A percentile compares a stretch with the other conserved stretches of the same genome.
Conservation (phyloP, 805 yeast genomes). For the Candida piceae region DNA sequence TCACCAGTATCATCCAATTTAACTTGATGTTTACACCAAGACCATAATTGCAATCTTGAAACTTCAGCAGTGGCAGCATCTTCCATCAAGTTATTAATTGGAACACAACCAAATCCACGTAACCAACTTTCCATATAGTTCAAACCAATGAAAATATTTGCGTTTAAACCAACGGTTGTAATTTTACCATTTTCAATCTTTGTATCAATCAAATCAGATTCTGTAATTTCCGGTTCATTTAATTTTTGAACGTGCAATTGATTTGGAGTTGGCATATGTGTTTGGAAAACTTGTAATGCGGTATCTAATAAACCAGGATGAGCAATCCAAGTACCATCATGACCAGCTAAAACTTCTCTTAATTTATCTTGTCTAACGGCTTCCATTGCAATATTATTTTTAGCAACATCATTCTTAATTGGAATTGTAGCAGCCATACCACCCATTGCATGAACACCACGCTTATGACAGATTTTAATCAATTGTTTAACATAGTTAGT, state of each 20-base stretch:
- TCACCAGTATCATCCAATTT: conserved; percentile 52
- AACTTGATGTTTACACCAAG: conserved; percentile 76
- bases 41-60: conserved; percentile 74
- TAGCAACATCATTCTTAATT: conserved; percentile 61
- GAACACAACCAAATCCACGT: conserved; percentile 79
- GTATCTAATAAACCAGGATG: conserved; percentile 78
- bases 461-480: conserved; percentile 68
- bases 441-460: conserved; percentile 84
- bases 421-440: conserved; percentile 91
- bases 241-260: conserved; percentile 53
- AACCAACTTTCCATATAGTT: conserved; percentile 85
- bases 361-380: conserved; percentile 72
- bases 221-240: conserved; percentile 34
- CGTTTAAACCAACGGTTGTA: conserved; percentile 65
- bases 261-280: conserved; percentile 79
- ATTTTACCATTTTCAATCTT: conserved; percentile 56
- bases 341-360: conserved; percentile 73
- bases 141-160: conserved; percentile 70
- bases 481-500: conserved; percentile 67
- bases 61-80: conserved; percentile 91
- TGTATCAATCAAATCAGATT: conserved; percentile 59
- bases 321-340: conserved; percentile 89
- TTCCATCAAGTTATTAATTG: conserved; percentile 81
- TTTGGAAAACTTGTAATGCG: conserved; percentile 66
- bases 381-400: conserved; percentile 62